These are phyloP conservation scores for Pythium brachiatum DNA, from an alignment of 352 stramenopile genomes.

Conservation along the genomic window DNA sequence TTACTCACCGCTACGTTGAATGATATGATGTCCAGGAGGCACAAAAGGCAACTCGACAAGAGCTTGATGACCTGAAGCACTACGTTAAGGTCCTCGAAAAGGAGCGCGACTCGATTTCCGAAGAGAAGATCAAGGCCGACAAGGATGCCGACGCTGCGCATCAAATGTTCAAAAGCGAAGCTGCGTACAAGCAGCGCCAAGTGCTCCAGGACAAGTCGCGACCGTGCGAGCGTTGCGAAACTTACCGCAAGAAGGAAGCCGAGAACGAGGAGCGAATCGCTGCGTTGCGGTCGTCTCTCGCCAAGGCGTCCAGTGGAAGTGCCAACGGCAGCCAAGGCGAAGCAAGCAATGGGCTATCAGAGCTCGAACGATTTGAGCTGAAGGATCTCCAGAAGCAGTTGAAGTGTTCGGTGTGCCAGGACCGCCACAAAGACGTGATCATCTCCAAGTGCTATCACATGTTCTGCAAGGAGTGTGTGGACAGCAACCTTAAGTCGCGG, in stretches of 20 bases:
- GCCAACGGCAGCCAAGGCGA: neutral
- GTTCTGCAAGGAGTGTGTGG: slow-evolving; percentile 88
- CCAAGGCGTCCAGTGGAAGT: slow-evolving; percentile 14
- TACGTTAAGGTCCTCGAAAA: slow-evolving; percentile 50
- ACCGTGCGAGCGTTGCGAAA: slow-evolving; percentile 58
- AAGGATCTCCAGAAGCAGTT: slow-evolving; percentile 81
- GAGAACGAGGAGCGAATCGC: slow-evolving; percentile 44
- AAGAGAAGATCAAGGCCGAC: slow-evolving; percentile 54
- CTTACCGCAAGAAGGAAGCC: slow-evolving; percentile 49
- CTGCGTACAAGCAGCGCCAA: slow-evolving; percentile 49
- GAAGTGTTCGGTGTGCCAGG: slow-evolving; percentile 84
- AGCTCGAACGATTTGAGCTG: slow-evolving; percentile 79
- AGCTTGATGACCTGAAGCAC: slow-evolving; percentile 68
- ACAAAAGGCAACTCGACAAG: slow-evolving; percentile 53
- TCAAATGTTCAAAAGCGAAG: slow-evolving; percentile 59
- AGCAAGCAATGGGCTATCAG: slow-evolving; percentile 38
- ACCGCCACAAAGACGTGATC: slow-evolving; percentile 84
- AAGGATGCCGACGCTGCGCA: slow-evolving; percentile 63
- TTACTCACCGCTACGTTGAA: neutral
- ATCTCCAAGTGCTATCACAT: slow-evolving; percentile 89
- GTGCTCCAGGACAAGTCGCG: slow-evolving; percentile 52
- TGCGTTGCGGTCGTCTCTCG: slow-evolving; percentile 29
- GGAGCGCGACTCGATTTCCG: slow-evolving; percentile 48
- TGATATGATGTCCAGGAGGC: slow-evolving; percentile 32
- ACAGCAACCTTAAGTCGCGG: slow-evolving; percentile 85